Base-by-base conservation (phyloP, 441 rosid genomes). In the Macaranga tanarius region DNA sequence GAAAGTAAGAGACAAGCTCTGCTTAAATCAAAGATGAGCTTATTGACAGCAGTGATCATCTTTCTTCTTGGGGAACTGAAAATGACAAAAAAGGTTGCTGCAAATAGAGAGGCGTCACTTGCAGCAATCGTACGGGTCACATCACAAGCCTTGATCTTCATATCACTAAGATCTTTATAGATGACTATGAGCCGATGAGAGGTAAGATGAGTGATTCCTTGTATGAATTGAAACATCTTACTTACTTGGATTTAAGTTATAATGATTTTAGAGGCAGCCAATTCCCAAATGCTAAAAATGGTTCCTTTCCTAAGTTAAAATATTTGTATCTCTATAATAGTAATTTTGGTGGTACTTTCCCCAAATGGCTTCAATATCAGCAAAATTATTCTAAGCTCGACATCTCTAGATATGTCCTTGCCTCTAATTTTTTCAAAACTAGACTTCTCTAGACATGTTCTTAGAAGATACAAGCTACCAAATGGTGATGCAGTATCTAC, bases 1-100 rank as follows among this genome's bases (percentile, higher is more conserved):
- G 60, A 74, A 1, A 38, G 45, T 5, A 55, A 74, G 61, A 73
- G 65, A 68, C 44, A 60, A 23, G 68, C 73, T 13, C 77, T 74
- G 5, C 28, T 74, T 2, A 34, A 19, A 22, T 74, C 50, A 67
- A 60, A 62, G 19, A 70, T 17, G 70, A 38, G 4, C 26, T 64
- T 26, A 56, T 4, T 0, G 72, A 69, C 17, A 40, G 45, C 13
- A 12, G 42, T 16, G 54, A 17, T 25, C 25, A 25, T 69, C 70
- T 70, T n/a, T 64, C 67, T 44, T 56, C 71, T 44, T 76, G 75
- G 79, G 42, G 51, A 1, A 16, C 1, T 4, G 40, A 56, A 25
- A 48, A 65, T 34, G 69, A 52, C 16, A 56, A 10, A 13, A 50
- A 31, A 67, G 77, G 68, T 56, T 76, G n/a, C n/a, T n/a, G n/a